Percentiles rank a stretch among this genome's conserved stretches.
phyloP scores from a whole-genome alignment of 345 rosid genomes.

The Xanthoceras sorbifolium region DNA sequence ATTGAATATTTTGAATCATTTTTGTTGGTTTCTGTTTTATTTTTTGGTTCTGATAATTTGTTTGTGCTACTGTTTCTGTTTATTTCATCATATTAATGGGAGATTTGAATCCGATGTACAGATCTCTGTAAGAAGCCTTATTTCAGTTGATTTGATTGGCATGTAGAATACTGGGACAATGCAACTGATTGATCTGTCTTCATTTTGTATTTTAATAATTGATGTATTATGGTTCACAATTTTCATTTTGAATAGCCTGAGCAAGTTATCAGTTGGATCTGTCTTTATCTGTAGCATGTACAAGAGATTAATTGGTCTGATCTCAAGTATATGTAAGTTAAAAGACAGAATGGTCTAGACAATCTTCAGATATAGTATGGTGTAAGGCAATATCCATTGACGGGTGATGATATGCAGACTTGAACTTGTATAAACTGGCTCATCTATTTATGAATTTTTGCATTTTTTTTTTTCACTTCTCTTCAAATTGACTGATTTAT shows the following conservation, averaged over 20 bases:
- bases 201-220: neutral
- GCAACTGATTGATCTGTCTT: neutral
- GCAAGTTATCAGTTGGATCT: neutral
- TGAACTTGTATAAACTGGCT: neutral
- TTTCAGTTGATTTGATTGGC: neutral
- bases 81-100: neutral
- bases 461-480: neutral
- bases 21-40: neutral
- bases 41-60: neutral
- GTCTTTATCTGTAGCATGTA: neutral
- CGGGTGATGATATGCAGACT: neutral
- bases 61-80: neutral
- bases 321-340: neutral
- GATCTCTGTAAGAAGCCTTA: neutral
- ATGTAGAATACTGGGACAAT: neutral
- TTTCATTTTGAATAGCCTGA: neutral
- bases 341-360: neutral
- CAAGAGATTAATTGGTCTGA: neutral
- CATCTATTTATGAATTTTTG: neutral
- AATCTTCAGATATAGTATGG: neutral
- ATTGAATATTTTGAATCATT: neutral
- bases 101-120: neutral
- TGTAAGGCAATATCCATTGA: neutral
- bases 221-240: neutral
- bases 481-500: neutral